Evolutionary conservation across 768 basidiomycete genomes (phyloP), one percentile per base, ranked within the genome.

Genomic region (Artomyces pyxidatus): DNA sequence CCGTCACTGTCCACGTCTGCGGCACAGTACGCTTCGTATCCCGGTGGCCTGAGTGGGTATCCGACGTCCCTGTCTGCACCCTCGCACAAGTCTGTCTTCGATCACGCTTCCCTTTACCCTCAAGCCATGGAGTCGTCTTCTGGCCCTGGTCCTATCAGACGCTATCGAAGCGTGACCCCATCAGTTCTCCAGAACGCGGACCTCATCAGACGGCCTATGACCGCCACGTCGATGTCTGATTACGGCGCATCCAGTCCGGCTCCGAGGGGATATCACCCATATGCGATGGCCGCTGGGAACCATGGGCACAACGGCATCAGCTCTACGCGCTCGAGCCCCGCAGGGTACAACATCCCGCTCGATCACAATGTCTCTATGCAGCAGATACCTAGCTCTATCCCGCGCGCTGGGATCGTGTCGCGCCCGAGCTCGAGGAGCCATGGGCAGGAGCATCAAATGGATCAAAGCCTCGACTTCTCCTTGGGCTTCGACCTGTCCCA

Each of bases 161-260:
- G 87, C 40, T 80, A 87, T 59, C 73, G 86, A 48, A 86, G 84
- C 63, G 85, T 84, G 75, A 89, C 87, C 7, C 86, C 87, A 8
- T 80, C 80, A 0, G 53, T 81, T 25, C 64, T 71, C 40, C 72
- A 80, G 45, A 73, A 67, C 45, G 77, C 72, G 45, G 71, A 68
- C 38, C 70, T 28, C 61, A 73, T 50, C 76, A 79, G 53, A 54
- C 70, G 65, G 71, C 77, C 41, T 63, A 73, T 54, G 71, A 69
- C 59, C n/a, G n/a, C n/a, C n/a, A n/a, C n/a, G n/a, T n/a, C n/a
- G n/a, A n/a, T n/a, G n/a, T n/a, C n/a, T n/a, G n/a, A n/a, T n/a
- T n/a, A n/a, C n/a, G n/a, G n/a, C n/a, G n/a, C n/a, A n/a, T n/a
- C n/a, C n/a, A n/a, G n/a, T n/a, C n/a, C n/a, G 61, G 70, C 55